Base-by-base conservation (phyloP, 2,329 filamentous ascomycete genomes). In the Plectosphaerella cucumerina region DNA sequence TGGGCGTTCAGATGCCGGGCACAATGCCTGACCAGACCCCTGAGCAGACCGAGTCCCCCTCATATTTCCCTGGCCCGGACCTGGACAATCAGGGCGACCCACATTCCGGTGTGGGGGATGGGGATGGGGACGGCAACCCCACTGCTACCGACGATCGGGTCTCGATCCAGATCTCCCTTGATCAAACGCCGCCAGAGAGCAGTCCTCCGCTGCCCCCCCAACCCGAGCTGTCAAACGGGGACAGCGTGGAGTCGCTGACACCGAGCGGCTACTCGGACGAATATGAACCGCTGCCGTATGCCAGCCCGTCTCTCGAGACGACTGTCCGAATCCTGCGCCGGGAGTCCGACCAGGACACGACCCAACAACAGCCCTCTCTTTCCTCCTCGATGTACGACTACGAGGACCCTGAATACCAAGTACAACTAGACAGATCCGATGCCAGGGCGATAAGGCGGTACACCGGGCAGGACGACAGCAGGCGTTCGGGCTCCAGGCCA, bases 311-410 rank as follows among this genome's bases (percentile, higher is more conserved):
- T n/a, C 65, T 71, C 47, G 69, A 73, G 55, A 76, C 76, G 10
- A 76, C 73, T 17, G 73, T 80, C 48, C 76, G 74, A 5, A 75
- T 80, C 41, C 60, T 81, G 31, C 72, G 75, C 9, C 73, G 72
- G 44, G 71, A 74, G 48, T 67, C 67, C 44, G 70, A 72, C 46
- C 71, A 56, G 47, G 53, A 56, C n/a, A 48, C 50, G 50, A 37
- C 53, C 33, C 11, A 54, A 35, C 57, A 62, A 11, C 57, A 60
- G 9, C 61, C 66, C 4, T 62, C 67, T 2, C 39, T 42, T 8
- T 71, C 71, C 15, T 66, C 70, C 5, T 62, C 62, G 11, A 56
- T 70, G 22, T 67, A 70, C 20, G 56, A 62, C 17, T 60, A 64
- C 31, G 68, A 68, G 42, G 70, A 71, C 48, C 65, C 68, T 9